These are phyloP conservation scores for Botrytis squamosa DNA, from an alignment of 2,329 filamentous ascomycete genomes.

Conservation along the genomic window DNA sequence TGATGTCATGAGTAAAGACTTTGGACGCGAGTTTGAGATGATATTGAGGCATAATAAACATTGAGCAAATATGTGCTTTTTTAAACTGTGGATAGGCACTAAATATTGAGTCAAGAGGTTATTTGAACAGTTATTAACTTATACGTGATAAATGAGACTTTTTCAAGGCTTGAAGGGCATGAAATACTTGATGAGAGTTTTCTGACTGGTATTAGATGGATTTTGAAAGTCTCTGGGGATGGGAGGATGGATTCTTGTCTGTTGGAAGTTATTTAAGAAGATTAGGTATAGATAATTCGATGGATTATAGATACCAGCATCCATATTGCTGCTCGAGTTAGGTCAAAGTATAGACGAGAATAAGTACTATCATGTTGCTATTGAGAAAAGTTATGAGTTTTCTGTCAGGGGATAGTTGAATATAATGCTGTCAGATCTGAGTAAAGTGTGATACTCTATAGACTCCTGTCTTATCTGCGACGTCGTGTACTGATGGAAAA, in stretches of 20 bases:
- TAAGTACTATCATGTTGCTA: accelerated
- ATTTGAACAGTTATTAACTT: neutral
- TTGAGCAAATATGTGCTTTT: neutral
- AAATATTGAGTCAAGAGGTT: neutral
- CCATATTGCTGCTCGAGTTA: too few species aligned
- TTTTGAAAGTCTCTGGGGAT: too few species aligned
- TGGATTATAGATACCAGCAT: neutral
- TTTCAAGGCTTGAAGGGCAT: too few species aligned
- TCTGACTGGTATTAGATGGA: neutral
- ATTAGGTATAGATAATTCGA: neutral
- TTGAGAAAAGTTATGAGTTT: neutral
- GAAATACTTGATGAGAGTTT: accelerated
- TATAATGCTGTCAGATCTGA: accelerated
- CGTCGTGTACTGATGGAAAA: neutral
- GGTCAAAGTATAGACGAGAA: neutral
- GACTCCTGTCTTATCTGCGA: neutral
- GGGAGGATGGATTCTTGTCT: neutral
- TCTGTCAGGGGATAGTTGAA: too few species aligned
- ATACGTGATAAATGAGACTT: accelerated
- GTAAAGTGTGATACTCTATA: too few species aligned
- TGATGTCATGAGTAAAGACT: neutral
- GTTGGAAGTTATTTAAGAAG: accelerated
- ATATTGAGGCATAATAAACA: neutral
- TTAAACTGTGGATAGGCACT: neutral
- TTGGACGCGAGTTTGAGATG: neutral